A percentile compares a stretch with the other conserved stretches of the same genome.
Evolutionary conservation across 352 stramenopile genomes (phyloP).

Genomic region (Lagenidium sp.): DNA sequence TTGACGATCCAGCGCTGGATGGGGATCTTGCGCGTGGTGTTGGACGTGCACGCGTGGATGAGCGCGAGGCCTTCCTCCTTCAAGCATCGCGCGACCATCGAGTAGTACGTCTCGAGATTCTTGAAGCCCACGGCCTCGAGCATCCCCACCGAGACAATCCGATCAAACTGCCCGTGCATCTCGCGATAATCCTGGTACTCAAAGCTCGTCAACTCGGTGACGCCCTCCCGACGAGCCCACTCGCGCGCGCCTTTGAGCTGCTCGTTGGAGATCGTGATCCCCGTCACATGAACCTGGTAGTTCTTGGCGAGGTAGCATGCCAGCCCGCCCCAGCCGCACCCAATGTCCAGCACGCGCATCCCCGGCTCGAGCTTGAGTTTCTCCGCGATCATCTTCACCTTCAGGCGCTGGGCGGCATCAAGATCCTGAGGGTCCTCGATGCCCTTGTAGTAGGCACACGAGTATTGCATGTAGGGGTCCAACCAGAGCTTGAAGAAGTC

Average conservation of each 20-base stretch:
- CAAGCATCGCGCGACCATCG: conserved; percentile 68
- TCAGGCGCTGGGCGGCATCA: conserved; percentile 77
- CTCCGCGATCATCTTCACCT: conserved; percentile 81
- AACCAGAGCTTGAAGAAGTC: conserved; percentile 88
- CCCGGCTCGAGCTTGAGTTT: conserved; percentile 80
- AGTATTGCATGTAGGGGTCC: conserved; percentile 85
- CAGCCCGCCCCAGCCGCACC: conserved; percentile 85
- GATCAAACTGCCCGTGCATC: conserved; percentile 83
- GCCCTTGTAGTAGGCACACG: conserved; percentile 80
- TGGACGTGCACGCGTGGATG: conserved; percentile 77
- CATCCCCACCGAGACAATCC: conserved; percentile 85
- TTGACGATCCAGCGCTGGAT: conserved; percentile 86
- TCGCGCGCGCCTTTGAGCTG: conserved; percentile 82
- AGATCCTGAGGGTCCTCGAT: conserved; percentile 60
- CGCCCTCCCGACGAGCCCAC: conserved; percentile 65
- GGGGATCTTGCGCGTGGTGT: conserved; percentile 74
- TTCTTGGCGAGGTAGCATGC: conserved; percentile 83
- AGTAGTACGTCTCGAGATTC: conserved; percentile 84
- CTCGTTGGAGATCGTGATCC: conserved; percentile 88
- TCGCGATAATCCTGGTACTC: conserved; percentile 88
- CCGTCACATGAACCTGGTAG: conserved; percentile 80
- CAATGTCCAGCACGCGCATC: conserved; percentile 85
- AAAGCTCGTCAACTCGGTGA: conserved; percentile 81
- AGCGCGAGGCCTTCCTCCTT: conserved; percentile 69
- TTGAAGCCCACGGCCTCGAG: conserved; percentile 86